A percentile compares a stretch with the other conserved stretches of the same genome.
phyloP scores from a whole-genome alignment of 2,329 filamentous ascomycete species.

The Xylariaceae sp. region DNA sequence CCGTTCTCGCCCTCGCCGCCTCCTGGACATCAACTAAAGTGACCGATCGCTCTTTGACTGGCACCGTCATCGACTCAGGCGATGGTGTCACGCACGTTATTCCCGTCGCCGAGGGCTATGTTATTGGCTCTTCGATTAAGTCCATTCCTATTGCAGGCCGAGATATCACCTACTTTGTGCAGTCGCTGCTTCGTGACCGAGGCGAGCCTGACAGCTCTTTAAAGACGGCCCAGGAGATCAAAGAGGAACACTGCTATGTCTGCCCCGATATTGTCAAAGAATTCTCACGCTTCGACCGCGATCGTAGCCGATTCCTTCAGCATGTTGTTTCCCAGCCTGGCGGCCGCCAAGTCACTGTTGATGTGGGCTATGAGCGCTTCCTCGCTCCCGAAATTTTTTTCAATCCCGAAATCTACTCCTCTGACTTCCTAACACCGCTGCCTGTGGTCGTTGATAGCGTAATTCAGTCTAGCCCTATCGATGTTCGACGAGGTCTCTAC shows the following conservation, averaged over 20 bases:
- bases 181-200: slow-evolving; percentile 92
- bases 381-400: slow-evolving; percentile 99
- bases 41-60: slow-evolving; percentile 91
- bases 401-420: slow-evolving; percentile 99
- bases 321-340: slow-evolving; percentile 87
- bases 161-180: slow-evolving; percentile 98
- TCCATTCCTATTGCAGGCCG: slow-evolving; percentile 97
- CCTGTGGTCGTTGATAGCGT: slow-evolving; percentile 94
- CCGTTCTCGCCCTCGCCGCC: slow-evolving; percentile 91
- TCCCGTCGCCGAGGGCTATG: slow-evolving; percentile 96
- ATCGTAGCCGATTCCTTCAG: slow-evolving; percentile 88
- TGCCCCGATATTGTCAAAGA: slow-evolving; percentile 99
- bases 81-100: slow-evolving; percentile 99
- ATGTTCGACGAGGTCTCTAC: slow-evolving; percentile 95
- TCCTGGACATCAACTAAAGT: slow-evolving; percentile 99
- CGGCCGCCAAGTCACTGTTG: slow-evolving; percentile 82
- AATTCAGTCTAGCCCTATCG: slow-evolving; percentile 96
- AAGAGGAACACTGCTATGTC: slow-evolving; percentile 98
- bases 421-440: slow-evolving; percentile 94
- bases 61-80: slow-evolving; percentile 97
- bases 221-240: slow-evolving; percentile 97
- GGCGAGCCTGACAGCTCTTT: slow-evolving; percentile 96
- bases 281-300: slow-evolving; percentile 91
- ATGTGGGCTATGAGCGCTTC: slow-evolving; percentile 98
- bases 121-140: slow-evolving; percentile 99